Conservation (phyloP, 306 rosid genomes). For the Clitoria ternatea region DNA sequence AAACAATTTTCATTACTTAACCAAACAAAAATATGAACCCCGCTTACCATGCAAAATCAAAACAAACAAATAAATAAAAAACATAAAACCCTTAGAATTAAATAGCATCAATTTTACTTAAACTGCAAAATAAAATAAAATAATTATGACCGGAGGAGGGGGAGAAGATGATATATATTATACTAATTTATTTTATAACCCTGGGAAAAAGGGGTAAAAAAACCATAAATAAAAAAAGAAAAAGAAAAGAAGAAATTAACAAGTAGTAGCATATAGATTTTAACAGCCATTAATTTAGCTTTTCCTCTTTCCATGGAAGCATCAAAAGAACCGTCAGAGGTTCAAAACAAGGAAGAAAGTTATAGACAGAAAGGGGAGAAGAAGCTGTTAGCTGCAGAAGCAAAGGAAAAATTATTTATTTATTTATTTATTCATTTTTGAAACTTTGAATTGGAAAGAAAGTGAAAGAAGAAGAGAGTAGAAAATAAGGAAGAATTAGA, state of each 20-base stretch:
- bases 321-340: constrained; percentile 39
- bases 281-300: constrained; percentile 18
- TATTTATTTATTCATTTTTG: constrained; percentile 1
- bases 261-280: constrained; percentile 16
- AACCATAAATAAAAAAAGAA: background rate
- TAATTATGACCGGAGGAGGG: constrained; percentile 2
- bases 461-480: background rate
- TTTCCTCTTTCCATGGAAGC: constrained; percentile 44
- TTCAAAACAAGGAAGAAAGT: constrained; percentile 48
- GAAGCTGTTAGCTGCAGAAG: too few relatives aligned
- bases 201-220: background rate
- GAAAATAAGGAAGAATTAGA: background rate
- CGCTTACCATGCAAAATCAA: constrained; percentile 47
- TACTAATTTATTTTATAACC: background rate
- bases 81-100: too few relatives aligned
- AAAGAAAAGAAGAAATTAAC: background rate
- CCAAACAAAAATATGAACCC: constrained; percentile 17
- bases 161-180: background rate
- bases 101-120: too few relatives aligned
- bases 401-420: background rate
- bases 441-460: background rate
- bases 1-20: constrained; percentile 16
- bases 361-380: constrained; percentile 30
- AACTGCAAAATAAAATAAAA: constrained; percentile 12
- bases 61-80: too few relatives aligned